phyloP scores from a whole-genome alignment of 2,329 filamentous ascomycete species.

The Aureobasidium mangrovei region DNA sequence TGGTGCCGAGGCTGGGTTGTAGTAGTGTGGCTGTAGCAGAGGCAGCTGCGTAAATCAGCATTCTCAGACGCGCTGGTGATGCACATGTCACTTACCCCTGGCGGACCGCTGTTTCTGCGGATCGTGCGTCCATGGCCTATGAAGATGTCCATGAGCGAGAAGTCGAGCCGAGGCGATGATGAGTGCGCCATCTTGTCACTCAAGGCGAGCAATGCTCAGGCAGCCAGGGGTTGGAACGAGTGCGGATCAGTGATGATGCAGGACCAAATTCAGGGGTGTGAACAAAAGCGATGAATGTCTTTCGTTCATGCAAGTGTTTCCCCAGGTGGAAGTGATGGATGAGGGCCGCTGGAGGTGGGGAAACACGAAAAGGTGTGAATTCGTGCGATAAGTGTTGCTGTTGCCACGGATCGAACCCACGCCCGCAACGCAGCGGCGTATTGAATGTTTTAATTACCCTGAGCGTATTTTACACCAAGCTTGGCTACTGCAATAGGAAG shows the following conservation, averaged over 20 bases:
- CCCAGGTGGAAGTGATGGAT: too few relatives aligned
- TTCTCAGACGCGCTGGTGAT: not conserved
- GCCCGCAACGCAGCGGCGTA: too few relatives aligned
- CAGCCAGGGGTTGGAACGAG: too few relatives aligned
- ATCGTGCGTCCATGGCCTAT: slow-evolving; percentile 10
- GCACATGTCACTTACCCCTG: slow-evolving; percentile 6
- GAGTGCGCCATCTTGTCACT: not conserved
- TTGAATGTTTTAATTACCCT: too few relatives aligned
- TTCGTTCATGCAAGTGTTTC: too few relatives aligned
- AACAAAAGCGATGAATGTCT: not conserved
- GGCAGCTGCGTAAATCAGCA: slow-evolving; percentile 7
- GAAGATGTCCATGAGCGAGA: slow-evolving; percentile 14
- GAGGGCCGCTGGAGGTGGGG: too few relatives aligned
- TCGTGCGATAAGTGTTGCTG: too few relatives aligned
- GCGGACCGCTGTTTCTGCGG: slow-evolving; percentile 1
- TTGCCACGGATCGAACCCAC: too few relatives aligned
- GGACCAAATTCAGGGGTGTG: not conserved
- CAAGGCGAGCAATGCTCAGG: not conserved
- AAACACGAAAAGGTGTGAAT: too few relatives aligned
- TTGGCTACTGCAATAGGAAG: too few relatives aligned
- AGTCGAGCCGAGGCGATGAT: not conserved
- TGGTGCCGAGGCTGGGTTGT: not conserved
- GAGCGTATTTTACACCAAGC: too few relatives aligned
- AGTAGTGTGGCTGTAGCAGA: not conserved
- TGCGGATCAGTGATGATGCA: too few relatives aligned